A percentile compares a stretch with the other conserved stretches of the same genome.
phyloP scores from a whole-genome alignment of 2,329 filamentous ascomycete genomes.

The Periconia sp. region DNA sequence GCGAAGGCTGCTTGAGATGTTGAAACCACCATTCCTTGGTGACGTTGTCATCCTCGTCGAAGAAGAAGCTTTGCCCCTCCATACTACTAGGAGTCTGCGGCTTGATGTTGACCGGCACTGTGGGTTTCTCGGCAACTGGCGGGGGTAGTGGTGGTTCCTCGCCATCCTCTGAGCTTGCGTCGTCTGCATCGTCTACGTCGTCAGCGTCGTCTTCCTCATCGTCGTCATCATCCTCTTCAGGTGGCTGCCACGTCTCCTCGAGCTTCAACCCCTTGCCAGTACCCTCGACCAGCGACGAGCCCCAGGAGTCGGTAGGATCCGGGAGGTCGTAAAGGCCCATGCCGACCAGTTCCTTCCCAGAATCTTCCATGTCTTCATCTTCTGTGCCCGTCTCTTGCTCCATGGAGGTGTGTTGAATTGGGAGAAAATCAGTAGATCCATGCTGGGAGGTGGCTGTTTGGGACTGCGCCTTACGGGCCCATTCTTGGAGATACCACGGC shows the following conservation, averaged over 20 bases:
- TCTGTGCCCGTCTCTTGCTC: slow-evolving; percentile 43
- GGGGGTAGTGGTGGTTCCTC: slow-evolving; percentile 42
- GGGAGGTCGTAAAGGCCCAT: slow-evolving; percentile 82
- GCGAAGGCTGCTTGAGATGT: slow-evolving; percentile 40
- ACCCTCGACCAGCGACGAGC: slow-evolving; percentile 52
- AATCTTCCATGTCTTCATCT: slow-evolving; percentile 60
- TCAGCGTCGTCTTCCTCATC: slow-evolving; percentile 56
- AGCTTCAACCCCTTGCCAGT: slow-evolving; percentile 78
- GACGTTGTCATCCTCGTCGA: slow-evolving; percentile 45
- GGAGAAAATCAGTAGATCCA: slow-evolving; percentile 55
- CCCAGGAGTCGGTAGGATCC: slow-evolving; percentile 64
- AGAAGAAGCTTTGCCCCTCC: slow-evolving; percentile 50
- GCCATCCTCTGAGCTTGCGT: slow-evolving; percentile 52
- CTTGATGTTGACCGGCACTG: slow-evolving; percentile 35
- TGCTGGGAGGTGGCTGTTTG: slow-evolving; percentile 25
- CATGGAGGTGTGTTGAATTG: slow-evolving; percentile 52
- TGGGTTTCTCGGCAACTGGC: slow-evolving; percentile 24
- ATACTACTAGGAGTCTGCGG: slow-evolving; percentile 37
- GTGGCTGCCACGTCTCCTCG: slow-evolving; percentile 79
- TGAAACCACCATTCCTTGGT: slow-evolving; percentile 51
- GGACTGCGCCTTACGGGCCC: slow-evolving; percentile 42
- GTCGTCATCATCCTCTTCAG: slow-evolving; percentile 51
- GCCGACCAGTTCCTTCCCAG: slow-evolving; percentile 77
- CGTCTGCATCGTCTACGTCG: slow-evolving; percentile 33
- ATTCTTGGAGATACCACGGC: slow-evolving; percentile 46